Evolutionary conservation across 371 early-diverging fungal genomes (phyloP), one percentile per base, ranked within the genome.

Genomic region (Basidiobolus heterosporus): DNA sequence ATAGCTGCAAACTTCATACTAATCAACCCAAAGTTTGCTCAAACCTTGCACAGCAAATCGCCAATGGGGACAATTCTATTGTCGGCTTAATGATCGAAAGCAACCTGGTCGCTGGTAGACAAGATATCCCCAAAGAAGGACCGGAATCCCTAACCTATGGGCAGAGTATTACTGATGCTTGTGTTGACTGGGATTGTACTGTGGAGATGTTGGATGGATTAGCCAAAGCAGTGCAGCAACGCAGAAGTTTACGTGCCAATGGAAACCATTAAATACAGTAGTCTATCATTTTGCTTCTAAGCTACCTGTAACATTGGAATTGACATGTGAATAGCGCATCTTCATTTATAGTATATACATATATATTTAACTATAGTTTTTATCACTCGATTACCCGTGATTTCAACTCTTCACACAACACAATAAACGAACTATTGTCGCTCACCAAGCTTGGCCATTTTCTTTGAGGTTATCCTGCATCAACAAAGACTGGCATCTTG

Each of bases 71-170:
- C 50, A 51, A 38, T 9, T 9, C 24, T 2, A 78, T 92, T 21
- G 54, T 80, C 40, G 93, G 93, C 41, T 80, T 93, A 16, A 95
- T 95, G 96, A 82, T 95, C 47, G 96, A 95, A 65, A 80, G 82
- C 18, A 82, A 95, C 48, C 58, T 92, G 30, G 60, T 72, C 47
- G 93, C 85, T 57, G 82, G 82, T 14, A 74, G 79, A 37, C 88
- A 88, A 64, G 70, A 70, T 45, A 72, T 88, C n/a, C 80, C 85
- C 22, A 50, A 59, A 4, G 70, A 69, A 36, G 85, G 83, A 11
- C 69, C 72, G 21, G 59, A 62, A 17, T 70, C 67, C 13, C 65
- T 88, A 36, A 73, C 70, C 52, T 86, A 88, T 52, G 90, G 90
- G 41, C 75, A 81, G 49, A 76, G 78, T 8, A 79, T 90, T 47